Percentiles rank a stretch among this genome's conserved stretches.
Conservation (phyloP, 2,329 filamentous ascomycete genomes). For the Talaromyces sp. region DNA sequence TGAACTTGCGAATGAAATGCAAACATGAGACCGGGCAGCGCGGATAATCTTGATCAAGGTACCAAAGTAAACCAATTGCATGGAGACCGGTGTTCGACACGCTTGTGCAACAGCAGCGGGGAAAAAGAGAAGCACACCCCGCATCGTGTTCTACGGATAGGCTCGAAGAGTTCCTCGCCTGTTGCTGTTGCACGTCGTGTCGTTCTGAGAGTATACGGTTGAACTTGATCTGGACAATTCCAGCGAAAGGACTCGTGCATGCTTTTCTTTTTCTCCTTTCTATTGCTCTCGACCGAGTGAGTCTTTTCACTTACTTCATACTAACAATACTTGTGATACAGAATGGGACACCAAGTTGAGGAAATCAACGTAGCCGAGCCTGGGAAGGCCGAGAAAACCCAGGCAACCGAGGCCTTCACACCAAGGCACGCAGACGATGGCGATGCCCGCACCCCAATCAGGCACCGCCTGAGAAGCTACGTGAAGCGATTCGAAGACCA, state of each 20-base stretch:
- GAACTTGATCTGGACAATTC: constrained; percentile 43
- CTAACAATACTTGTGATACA: constrained; percentile 11
- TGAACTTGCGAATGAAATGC: constrained; percentile 14
- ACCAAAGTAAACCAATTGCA: constrained; percentile 32
- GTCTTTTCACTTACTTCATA: constrained; percentile 17
- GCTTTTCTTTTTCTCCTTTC: constrained; percentile 19
- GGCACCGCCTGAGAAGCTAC: constrained; percentile 25
- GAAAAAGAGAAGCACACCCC: background rate
- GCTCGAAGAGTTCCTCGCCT: background rate
- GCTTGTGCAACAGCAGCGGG: constrained; percentile 4
- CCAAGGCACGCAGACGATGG: constrained; percentile 5
- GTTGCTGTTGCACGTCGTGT: constrained; percentile 8
- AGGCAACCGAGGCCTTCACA: constrained; percentile 2
- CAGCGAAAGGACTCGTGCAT: constrained; percentile 42
- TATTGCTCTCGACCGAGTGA: background rate
- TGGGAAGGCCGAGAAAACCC: constrained; percentile 18
- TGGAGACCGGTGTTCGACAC: constrained; percentile 38
- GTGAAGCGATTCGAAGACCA: constrained; percentile 34
- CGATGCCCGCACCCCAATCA: constrained; percentile 6
- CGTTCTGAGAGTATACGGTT: constrained; percentile 43
- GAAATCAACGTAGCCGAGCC: constrained; percentile 23
- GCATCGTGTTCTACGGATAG: background rate
- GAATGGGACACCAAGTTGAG: constrained; percentile 28
- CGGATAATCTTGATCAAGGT: constrained; percentile 38
- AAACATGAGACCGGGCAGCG: constrained; percentile 35